Evolutionary conservation across 2,329 filamentous ascomycete species (phyloP).

Genomic region (Aureobasidium mangrovei): DNA sequence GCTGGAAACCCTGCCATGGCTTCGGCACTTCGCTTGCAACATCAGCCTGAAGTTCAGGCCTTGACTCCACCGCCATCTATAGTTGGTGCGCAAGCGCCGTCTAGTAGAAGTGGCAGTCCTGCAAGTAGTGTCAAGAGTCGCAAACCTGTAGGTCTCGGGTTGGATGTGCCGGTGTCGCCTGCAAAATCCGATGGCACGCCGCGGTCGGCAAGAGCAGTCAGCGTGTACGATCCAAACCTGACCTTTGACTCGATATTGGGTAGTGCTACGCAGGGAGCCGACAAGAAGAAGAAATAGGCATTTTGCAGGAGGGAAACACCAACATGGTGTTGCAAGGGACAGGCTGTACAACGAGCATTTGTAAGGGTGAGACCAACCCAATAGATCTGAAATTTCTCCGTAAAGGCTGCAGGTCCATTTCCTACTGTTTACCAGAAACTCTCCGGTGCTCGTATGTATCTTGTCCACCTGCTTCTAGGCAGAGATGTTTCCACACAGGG

Average conservation of each 20-base stretch:
- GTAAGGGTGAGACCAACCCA: too few relatives aligned
- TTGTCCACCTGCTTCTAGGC: too few relatives aligned
- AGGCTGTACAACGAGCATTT: too few relatives aligned
- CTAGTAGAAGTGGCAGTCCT: slow-evolving; percentile 16
- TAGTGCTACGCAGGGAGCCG: slow-evolving; percentile 4
- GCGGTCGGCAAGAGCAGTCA: slow-evolving; percentile 22
- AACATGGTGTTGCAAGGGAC: too few relatives aligned
- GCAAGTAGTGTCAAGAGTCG: slow-evolving; percentile 18
- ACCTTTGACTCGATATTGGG: slow-evolving; percentile 43
- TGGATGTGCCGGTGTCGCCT: slow-evolving; percentile 40
- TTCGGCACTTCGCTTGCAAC: slow-evolving; percentile 20
- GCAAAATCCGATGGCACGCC: slow-evolving; percentile 29
- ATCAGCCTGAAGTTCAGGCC: slow-evolving; percentile 21
- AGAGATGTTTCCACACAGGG: too few relatives aligned
- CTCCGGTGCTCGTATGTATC: too few relatives aligned
- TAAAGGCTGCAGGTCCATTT: too few relatives aligned
- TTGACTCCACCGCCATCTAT: neutral
- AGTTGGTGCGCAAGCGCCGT: neutral
- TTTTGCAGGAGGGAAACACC: neutral
- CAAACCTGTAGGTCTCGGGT: slow-evolving; percentile 37
- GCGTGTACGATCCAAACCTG: slow-evolving; percentile 30
- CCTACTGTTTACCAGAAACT: too few relatives aligned
- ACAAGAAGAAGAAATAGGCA: neutral
- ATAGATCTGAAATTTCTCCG: too few relatives aligned
- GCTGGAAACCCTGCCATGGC: slow-evolving; percentile 30